phyloP scores from a whole-genome alignment of 768 basidiomycete genomes.

The Boletales sp. region DNA sequence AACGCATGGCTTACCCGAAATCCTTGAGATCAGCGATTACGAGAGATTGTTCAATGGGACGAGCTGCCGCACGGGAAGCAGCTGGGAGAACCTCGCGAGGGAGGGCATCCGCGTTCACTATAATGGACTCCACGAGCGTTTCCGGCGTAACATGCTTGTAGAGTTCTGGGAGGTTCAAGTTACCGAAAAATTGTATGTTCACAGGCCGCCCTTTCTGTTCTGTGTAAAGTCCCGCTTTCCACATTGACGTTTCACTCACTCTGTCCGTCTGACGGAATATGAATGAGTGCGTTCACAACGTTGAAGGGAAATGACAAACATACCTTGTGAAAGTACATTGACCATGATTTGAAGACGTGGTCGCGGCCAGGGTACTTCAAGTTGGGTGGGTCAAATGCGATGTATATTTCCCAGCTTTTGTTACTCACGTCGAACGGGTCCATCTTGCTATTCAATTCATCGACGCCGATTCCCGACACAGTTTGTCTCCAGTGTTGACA shows the following conservation, averaged over 20 bases:
- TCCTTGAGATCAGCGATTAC: conserved; percentile 70
- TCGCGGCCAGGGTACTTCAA: conserved; percentile 66
- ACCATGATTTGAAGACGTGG: conserved; percentile 71
- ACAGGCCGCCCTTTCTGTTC: conserved; percentile 65
- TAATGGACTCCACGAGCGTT: conserved; percentile 56
- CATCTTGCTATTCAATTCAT: conserved; percentile 54
- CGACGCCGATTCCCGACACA: conserved; percentile 62
- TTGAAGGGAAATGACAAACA: conserved; percentile 8
- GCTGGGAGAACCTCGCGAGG: conserved; percentile 66
- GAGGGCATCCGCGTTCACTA: conserved; percentile 65
- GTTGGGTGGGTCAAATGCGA: not conserved
- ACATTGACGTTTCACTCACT: conserved; percentile 32
- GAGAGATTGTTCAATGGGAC: conserved; percentile 46
- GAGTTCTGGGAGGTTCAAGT: conserved; percentile 54
- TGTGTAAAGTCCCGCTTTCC: not conserved
- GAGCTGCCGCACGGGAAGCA: conserved; percentile 52
- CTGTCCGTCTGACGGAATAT: conserved; percentile 55
- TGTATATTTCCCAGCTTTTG: not conserved
- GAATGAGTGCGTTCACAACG: not conserved
- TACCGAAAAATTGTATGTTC: conserved; percentile 62
- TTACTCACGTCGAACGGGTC: conserved; percentile 68
- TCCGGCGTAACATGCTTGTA: conserved; percentile 57
- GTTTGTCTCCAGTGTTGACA: conserved; percentile 68
- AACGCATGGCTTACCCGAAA: conserved; percentile 49
- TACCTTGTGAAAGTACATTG: conserved; percentile 76